Conservation (phyloP, 208 protist species). For the Naegleria gruberi region DNA sequence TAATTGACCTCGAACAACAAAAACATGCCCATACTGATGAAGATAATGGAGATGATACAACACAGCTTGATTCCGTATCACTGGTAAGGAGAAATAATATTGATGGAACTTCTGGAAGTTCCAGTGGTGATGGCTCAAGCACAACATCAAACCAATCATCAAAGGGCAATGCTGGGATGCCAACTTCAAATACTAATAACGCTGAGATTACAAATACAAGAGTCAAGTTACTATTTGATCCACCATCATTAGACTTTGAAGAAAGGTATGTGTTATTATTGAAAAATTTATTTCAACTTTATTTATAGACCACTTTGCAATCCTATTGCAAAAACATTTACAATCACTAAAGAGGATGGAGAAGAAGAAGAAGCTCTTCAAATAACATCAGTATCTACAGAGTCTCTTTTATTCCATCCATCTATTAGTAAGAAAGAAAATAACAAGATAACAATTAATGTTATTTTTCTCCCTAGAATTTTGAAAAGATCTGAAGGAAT, state of each 20-base stretch:
- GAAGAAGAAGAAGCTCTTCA: background rate
- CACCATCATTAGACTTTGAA: background rate
- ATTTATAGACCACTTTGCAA: background rate
- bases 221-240: background rate
- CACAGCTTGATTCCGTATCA: background rate
- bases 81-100: background rate
- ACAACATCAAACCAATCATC: background rate
- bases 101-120: background rate
- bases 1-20: background rate
- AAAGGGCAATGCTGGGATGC: background rate
- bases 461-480: background rate
- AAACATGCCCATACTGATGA: background rate
- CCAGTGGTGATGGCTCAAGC: too few relatives aligned
- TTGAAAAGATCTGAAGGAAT: background rate
- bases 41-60: background rate
- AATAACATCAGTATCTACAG: background rate
- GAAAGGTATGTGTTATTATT: background rate
- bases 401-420: background rate
- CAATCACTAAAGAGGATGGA: background rate
- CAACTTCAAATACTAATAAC: background rate
- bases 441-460: background rate
- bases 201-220: background rate
- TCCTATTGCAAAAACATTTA: background rate
- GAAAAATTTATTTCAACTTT: background rate
- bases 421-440: background rate